These are phyloP conservation scores for Fennellomyces sp. DNA, from an alignment of 371 early-diverging fungal genomes.

Conservation along the genomic window DNA sequence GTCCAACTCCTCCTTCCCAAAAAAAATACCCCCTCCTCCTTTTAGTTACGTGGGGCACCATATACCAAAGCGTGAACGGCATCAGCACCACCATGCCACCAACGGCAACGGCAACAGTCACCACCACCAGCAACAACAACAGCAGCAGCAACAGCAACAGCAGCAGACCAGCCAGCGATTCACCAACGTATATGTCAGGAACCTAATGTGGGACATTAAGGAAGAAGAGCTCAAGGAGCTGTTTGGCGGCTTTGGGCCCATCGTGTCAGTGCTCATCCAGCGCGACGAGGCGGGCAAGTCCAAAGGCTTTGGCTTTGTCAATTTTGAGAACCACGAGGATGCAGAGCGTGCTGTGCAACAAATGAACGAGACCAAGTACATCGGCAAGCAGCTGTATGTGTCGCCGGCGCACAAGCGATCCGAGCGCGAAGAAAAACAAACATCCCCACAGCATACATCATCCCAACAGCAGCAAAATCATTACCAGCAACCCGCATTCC, in stretches of 20 bases:
- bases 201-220: constrained; percentile 84
- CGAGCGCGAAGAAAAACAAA: constrained; percentile 95
- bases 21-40: background rate
- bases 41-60: constrained; percentile 78
- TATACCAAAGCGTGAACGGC: constrained; percentile 88
- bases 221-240: constrained; percentile 84
- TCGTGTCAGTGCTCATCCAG: constrained; percentile 80
- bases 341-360: constrained; percentile 92
- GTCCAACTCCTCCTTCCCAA: background rate
- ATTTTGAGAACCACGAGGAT: constrained; percentile 90
- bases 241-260: constrained; percentile 85
- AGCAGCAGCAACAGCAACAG: constrained; percentile 64
- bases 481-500: background rate
- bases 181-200: constrained; percentile 99
- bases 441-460: constrained; percentile 51
- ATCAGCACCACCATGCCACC: constrained; percentile 35
- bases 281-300: constrained; percentile 83
- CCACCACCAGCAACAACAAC: constrained; percentile 15
- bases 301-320: constrained; percentile 96
- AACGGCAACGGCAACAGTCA: constrained; percentile 16
- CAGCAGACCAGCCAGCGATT: constrained; percentile 75
- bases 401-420: constrained; percentile 97
- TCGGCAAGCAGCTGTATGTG: constrained; percentile 94
- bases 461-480: constrained; percentile 18
- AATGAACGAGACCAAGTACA: constrained; percentile 88